Conservation (phyloP, 345 rosid species). For the Salix arbutifolia region DNA sequence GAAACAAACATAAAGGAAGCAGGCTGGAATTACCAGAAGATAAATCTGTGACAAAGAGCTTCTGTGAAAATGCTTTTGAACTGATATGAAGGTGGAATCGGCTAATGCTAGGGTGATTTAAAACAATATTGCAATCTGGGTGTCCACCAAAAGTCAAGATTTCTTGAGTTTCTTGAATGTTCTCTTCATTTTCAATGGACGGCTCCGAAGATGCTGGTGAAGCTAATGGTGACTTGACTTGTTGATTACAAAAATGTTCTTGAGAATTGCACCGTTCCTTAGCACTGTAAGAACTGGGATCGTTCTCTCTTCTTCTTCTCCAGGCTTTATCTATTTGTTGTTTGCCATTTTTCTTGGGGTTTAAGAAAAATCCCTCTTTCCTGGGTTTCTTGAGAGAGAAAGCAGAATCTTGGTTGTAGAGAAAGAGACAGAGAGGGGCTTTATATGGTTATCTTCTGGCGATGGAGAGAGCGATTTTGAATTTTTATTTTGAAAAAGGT, state of each 20-base stretch:
- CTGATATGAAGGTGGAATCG: constrained; percentile 74
- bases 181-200: constrained; percentile 8
- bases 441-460: neutral
- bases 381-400: neutral
- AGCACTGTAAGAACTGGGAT: constrained; percentile 77
- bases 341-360: constrained; percentile 25
- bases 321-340: constrained; percentile 13
- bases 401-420: neutral
- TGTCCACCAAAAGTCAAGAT: constrained; percentile 70
- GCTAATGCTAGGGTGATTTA: constrained; percentile 90
- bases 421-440: neutral
- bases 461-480: constrained; percentile 27
- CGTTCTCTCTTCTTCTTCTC: constrained; percentile 14
- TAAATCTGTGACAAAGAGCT: constrained; percentile 68
- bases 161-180: constrained; percentile 43
- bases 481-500: constrained; percentile 25
- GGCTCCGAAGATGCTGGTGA: neutral
- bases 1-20: neutral
- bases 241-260: constrained; percentile 75
- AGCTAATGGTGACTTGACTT: constrained; percentile 22
- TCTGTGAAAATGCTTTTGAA: constrained; percentile 44
- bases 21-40: constrained; percentile 50
- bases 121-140: constrained; percentile 68
- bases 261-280: constrained; percentile 73
- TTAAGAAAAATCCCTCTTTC: neutral